Evolutionary conservation across 441 rosid species (phyloP).

Genomic region (Brassica balearica): DNA sequence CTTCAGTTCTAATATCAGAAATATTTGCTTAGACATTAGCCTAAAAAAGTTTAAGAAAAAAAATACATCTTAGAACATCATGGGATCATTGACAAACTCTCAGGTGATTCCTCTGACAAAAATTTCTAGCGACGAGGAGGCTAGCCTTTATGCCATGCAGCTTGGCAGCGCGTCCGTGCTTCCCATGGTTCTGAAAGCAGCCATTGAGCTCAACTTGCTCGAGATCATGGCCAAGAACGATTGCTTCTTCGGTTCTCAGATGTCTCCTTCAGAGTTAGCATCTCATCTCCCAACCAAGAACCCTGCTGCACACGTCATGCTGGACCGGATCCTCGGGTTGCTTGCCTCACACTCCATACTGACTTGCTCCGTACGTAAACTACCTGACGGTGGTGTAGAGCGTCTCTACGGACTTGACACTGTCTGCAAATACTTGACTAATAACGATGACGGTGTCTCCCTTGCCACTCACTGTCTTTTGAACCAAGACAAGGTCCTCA

Average conservation of each 20-base stretch:
- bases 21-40: background rate
- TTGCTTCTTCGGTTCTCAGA: slow-evolving; percentile 4
- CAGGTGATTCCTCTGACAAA: slow-evolving; percentile 17
- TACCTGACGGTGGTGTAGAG: slow-evolving; percentile 29
- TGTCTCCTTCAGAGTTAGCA: slow-evolving; percentile 40
- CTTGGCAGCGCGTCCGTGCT: slow-evolving; percentile 35
- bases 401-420: slow-evolving; percentile 40
- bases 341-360: slow-evolving; percentile 43
- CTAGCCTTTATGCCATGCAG: slow-evolving; percentile 41
- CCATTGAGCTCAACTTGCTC: slow-evolving; percentile 42
- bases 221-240: slow-evolving; percentile 49
- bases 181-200: slow-evolving; percentile 45
- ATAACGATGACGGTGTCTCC: slow-evolving; percentile 45
- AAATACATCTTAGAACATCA: background rate
- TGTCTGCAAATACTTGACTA: slow-evolving; percentile 43
- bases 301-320: slow-evolving; percentile 43
- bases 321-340: slow-evolving; percentile 50
- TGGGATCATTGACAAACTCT: slow-evolving; percentile 30
- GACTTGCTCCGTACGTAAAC: slow-evolving; percentile 36
- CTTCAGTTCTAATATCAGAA: background rate
- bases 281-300: slow-evolving; percentile 39
- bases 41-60: background rate
- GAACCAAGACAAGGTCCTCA: slow-evolving; percentile 38
- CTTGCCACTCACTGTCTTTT: slow-evolving; percentile 38
- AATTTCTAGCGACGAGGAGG: slow-evolving; percentile 39